phyloP scores from a whole-genome alignment of 2,329 filamentous ascomycete species.

The Uncinocarpus reesii region DNA sequence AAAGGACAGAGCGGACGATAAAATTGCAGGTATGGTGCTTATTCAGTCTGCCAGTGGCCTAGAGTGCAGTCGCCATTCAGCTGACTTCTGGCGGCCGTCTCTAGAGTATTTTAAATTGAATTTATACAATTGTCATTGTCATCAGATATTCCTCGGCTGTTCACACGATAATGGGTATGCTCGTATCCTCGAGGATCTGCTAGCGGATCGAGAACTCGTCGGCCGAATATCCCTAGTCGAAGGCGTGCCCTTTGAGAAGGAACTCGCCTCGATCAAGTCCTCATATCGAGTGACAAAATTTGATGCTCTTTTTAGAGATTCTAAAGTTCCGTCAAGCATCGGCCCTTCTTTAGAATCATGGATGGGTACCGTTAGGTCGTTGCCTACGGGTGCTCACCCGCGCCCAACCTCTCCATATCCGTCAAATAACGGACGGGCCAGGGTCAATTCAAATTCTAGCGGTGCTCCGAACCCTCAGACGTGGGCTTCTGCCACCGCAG shows the following conservation, averaged over 20 bases:
- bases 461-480: conserved; percentile 21
- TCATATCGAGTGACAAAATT: conserved; percentile 44
- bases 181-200: conserved; percentile 42
- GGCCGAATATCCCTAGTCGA: conserved; percentile 47
- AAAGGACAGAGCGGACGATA: conserved; percentile 39
- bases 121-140: conserved; percentile 50
- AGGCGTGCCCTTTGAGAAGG: conserved; percentile 46
- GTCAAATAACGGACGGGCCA: conserved; percentile 19
- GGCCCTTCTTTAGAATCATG: conserved; percentile 18
- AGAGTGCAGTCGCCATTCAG: not conserved
- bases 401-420: conserved; percentile 29
- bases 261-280: conserved; percentile 39
- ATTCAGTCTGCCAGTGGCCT: not conserved
- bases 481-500: conserved; percentile 29
- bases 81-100: not conserved
- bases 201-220: conserved; percentile 36
- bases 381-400: conserved; percentile 19
- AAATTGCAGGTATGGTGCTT: conserved; percentile 35
- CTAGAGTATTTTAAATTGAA: conserved; percentile 46
- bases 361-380: conserved; percentile 12
- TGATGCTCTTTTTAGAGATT: conserved; percentile 44
- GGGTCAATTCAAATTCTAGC: conserved; percentile 9
- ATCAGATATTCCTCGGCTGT: conserved; percentile 51
- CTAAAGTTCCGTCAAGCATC: conserved; percentile 35
- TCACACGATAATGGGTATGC: conserved; percentile 48